Base-by-base conservation (phyloP, 305 asterid species). In the Stenogyne calaminthoides region DNA sequence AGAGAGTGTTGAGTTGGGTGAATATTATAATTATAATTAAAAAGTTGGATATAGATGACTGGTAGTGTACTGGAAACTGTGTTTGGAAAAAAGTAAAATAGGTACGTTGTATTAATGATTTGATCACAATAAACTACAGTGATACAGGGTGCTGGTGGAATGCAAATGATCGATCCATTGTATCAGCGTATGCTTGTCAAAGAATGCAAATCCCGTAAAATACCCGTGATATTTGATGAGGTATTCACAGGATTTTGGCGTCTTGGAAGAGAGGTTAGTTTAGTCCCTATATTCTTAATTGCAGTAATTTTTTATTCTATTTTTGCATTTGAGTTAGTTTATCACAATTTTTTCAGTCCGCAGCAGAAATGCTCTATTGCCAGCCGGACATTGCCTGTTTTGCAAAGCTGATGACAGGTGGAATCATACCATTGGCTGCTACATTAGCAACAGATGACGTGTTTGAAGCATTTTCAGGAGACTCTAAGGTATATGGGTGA, bases 181-280 rank as follows among this genome's bases (percentile, higher is more conserved):
- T 95, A 92, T 80, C 99, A 95, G 80, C 89, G 96, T 8, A 76
- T 87, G 80, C 99, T 95, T 78, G 92, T 88, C 32, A 85, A 66
- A 79, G 99, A 92, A 86, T 95, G 99, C 82, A 86, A 78, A 80
- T 58, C 54, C 64, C 85, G 79, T 47, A 93, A 84, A 75, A 86
- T 95, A 77, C 98, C 99, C 7, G 96, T 92, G 79, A 92, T 95
- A 61, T 95, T 92, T 69, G 96, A 95, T 69, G 99, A 95, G 80
- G 98, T 95, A 59, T 90, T 95, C 81, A 95, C 98, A 70, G 99
- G 99, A 78, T 95, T 95, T 77, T 92, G 99, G 99, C 98, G 96
- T 68, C 96, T 95, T 36, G 98, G 97, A 69, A 82, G 85, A 70
- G 97, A 92, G 98, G 99, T 95, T 78, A 61, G 92, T 79, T 32